Evolutionary conservation across 1,284 basidiomycete genomes (phyloP), one percentile per base, ranked within the genome.

Genomic region (Ganoderma lingzhi): DNA sequence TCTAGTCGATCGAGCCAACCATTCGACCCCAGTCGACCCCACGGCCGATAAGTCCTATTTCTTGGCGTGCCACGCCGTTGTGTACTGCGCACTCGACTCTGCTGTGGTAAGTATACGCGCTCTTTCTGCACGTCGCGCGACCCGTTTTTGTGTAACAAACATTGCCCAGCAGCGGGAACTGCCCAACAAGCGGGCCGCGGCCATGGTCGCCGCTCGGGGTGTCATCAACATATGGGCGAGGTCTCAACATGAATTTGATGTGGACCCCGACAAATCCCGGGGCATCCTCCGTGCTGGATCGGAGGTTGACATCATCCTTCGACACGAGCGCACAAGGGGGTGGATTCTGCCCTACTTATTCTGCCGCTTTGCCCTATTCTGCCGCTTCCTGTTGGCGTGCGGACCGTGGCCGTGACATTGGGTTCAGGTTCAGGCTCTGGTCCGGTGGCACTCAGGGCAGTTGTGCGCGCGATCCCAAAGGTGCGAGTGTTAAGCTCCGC

Each of bases 291-390:
- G 72, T 71, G 65, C 12, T 60, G 56, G 60, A 73, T 73, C 72
- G 72, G 72, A 73, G 53, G 70, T 73, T 73, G 72, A 73, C 72
- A 73, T 73, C 70, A 73, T 62, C 72, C 59, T 58, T 39, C 53
- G 37, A 53, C 62, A 66, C 71, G 56, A n/a, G 35, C 56, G 35
- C 56, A 58, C 6, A 39, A 37, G n/a, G 19, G 56, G 6, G 3
- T 23, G 23, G 23, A 23, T 23, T 23, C 23, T 23, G 23, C 23
- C 23, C 23, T 23, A 23, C 23, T 23, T 23, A 23, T 23, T 23
- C 23, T 23, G 23, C 23, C 23, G 23, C 23, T 23, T 23, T 23
- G n/a, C 14, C 14, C 67, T 68, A 65, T 44, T 35, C n/a, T 62
- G 63, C 23, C 53, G 51, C 64, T 28, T 44, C 64, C 28, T 53